Conservation (phyloP, 768 basidiomycete genomes). For the Xerocomus potaroensis region DNA sequence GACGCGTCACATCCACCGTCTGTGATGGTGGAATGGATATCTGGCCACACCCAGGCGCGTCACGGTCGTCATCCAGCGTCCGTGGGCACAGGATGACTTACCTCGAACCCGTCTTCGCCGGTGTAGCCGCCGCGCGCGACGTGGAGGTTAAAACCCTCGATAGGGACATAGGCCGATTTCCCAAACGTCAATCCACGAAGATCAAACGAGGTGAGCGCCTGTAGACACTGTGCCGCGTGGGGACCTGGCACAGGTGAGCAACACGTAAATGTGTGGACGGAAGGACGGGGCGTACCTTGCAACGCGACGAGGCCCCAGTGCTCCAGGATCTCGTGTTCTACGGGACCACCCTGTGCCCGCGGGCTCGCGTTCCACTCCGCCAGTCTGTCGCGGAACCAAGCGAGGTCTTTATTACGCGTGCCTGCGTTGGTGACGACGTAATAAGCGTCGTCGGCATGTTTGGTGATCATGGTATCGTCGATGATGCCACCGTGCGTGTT, state of each 20-base stretch:
- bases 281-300: slow-evolving; percentile 78
- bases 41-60: too few species aligned
- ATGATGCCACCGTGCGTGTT: slow-evolving; percentile 92
- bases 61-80: too few species aligned
- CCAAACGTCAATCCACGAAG: slow-evolving; percentile 78
- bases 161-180: slow-evolving; percentile 71
- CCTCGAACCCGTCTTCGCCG: slow-evolving; percentile 98
- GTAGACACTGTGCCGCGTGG: slow-evolving; percentile 73
- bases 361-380: slow-evolving; percentile 73
- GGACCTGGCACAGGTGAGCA: too few species aligned
- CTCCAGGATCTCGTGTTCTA: slow-evolving; percentile 78
- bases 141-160: slow-evolving; percentile 62
- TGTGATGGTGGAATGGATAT: slow-evolving; percentile 84
- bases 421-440: slow-evolving; percentile 98
- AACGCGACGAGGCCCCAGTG: slow-evolving; percentile 86
- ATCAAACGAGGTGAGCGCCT: slow-evolving; percentile 70
- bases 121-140: slow-evolving; percentile 96
- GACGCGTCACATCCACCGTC: slow-evolving; percentile 63
- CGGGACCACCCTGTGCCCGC: slow-evolving; percentile 47
- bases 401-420: slow-evolving; percentile 72
- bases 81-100: slow-evolving; percentile 25
- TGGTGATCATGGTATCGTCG: slow-evolving; percentile 91
- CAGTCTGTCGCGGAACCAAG: slow-evolving; percentile 68
- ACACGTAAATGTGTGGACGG: too few species aligned
- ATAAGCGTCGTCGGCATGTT: slow-evolving; percentile 72